Evolutionary conservation across 179 eudicot genomes (phyloP), one percentile per base, ranked within the genome.

Genomic region (Silene noctiflora): DNA sequence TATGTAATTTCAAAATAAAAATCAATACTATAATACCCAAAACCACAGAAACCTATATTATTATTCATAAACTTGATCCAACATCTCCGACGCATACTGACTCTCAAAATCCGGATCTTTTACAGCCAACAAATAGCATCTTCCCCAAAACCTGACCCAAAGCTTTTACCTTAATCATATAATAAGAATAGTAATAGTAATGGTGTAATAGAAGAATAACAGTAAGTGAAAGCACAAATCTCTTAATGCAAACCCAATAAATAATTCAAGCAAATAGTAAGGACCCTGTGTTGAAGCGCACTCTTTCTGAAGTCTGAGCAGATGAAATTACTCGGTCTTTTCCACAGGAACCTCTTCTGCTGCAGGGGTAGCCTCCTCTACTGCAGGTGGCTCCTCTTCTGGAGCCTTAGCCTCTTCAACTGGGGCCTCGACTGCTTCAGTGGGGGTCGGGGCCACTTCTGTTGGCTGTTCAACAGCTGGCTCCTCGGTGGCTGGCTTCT

Each of bases 281-380:
- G 0, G 67, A 27, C 39, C 35, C 67, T 63, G 33, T 24, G 1
- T 24, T 13, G 8, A 24, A 10, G 33, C 67, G 33, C 67, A 63
- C 16, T 25, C 67, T 60, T 20, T 60, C 29, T 25, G 67, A 63
- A 63, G 14, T 63, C 33, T 3, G n/a, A 24, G 5, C 67, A 13
- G 67, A 63, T 13, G n/a, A 63, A 1, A 12, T 66, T 66, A 66
- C 46, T 66, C 72, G 3, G 56, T 21, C 24, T 68, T 68, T 14
- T 68, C 72, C n/a, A 20, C 72, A 68, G 72, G 25, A 68, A 68
- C 27, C 53, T 68, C 51, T 11, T 44, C 51, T 44, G 51, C 13
- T 44, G 51, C 31, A 20, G 55, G 1, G 7, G 16, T n/a, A 39
- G 56, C 55, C 56, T 42, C 72, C 56, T 19, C 56, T 3, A 7